Percentiles rank a stretch among this genome's conserved stretches.
These are phyloP conservation scores for Kandelia obovata DNA, from an alignment of 345 rosid genomes.

Conservation along the genomic window DNA sequence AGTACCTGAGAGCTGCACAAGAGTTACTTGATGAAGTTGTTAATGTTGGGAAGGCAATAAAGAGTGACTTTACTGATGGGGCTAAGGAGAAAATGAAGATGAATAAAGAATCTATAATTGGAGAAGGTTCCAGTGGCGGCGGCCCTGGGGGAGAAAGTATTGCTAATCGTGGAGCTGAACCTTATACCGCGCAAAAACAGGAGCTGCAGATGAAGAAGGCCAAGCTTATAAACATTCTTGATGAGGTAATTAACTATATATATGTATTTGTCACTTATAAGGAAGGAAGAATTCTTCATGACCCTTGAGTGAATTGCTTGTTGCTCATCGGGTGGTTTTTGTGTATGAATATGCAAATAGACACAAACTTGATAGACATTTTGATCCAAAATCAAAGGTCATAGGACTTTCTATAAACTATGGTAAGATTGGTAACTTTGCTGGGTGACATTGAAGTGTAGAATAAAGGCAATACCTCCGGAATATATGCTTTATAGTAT, in stretches of 20 bases:
- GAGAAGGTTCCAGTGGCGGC: constrained; percentile 19
- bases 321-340: no score
- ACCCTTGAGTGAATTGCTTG: background rate
- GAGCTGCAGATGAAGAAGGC: constrained; percentile 63
- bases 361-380: no score
- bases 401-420: no score
- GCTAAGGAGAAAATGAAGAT: constrained; percentile 23
- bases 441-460: no score
- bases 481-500: no score
- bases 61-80: constrained; percentile 18
- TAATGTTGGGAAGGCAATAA: constrained; percentile 35
- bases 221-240: constrained; percentile 61
- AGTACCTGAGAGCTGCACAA: constrained; percentile 67
- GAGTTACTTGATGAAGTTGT: constrained; percentile 72
- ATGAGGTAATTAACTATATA: constrained; percentile 43
- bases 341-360: no score
- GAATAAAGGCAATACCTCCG: no score
- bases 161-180: constrained; percentile 26
- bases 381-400: no score
- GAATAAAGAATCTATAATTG: constrained; percentile 19
- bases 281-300: background rate
- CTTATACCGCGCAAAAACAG: constrained; percentile 47
- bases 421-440: no score
- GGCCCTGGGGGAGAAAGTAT: constrained; percentile 7
- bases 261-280: background rate